These are phyloP conservation scores for Coffea humblotiana DNA, from an alignment of 305 asterid genomes.

Conservation along the genomic window DNA sequence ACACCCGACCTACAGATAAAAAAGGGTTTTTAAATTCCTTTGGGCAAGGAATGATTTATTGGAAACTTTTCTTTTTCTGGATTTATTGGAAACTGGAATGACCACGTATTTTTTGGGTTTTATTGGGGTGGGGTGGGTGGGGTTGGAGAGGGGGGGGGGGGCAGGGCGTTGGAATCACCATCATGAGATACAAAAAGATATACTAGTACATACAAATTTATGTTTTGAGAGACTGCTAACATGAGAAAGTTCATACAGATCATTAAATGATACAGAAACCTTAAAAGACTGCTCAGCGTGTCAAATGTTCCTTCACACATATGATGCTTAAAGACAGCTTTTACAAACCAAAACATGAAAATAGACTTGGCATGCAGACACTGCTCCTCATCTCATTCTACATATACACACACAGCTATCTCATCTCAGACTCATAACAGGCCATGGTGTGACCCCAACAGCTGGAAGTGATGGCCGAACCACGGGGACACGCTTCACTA, in stretches of 20 bases:
- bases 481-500: constrained; percentile 81
- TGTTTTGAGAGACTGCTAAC: background rate
- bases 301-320: constrained; percentile 4
- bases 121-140: too few relatives aligned
- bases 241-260: background rate
- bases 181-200: background rate
- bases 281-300: constrained; percentile 6
- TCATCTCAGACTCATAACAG: constrained; percentile 53
- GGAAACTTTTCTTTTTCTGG: too few relatives aligned
- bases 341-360: constrained; percentile 18
- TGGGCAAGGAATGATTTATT: too few relatives aligned
- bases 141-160: too few relatives aligned
- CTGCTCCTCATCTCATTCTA: constrained; percentile 2
- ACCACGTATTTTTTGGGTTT: too few relatives aligned
- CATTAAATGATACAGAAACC: constrained; percentile 3
- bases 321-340: constrained; percentile 14
- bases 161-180: too few relatives aligned
- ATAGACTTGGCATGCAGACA: background rate
- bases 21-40: too few relatives aligned
- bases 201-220: background rate
- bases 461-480: constrained; percentile 75
- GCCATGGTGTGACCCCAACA: constrained; percentile 68
- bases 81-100: too few relatives aligned
- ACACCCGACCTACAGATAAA: too few relatives aligned
- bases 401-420: background rate